Conservation (phyloP, 2,329 filamentous ascomycete species). For the Colletotrichum sp. region DNA sequence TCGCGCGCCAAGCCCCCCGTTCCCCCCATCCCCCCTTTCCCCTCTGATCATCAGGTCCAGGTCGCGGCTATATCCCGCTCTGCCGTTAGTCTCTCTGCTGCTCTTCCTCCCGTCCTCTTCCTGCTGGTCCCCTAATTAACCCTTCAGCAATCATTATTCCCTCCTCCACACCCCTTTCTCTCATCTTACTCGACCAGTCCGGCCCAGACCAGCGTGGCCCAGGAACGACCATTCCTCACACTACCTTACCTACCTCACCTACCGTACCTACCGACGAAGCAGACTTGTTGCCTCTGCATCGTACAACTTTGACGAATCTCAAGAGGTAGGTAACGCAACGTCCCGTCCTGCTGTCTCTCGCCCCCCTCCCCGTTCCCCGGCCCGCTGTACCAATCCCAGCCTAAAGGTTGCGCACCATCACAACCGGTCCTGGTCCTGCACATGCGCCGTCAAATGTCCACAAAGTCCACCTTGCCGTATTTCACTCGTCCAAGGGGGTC, state of each 20-base stretch:
- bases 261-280: not conserved
- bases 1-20: not conserved
- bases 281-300: not conserved
- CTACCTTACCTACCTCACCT: not conserved
- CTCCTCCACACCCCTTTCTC: not conserved
- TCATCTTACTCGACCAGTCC: constrained; percentile 7
- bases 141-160: not conserved
- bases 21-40: not conserved
- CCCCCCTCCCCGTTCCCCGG: not conserved
- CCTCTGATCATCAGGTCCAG: not conserved
- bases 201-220: not conserved
- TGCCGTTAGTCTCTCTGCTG: not conserved
- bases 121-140: not conserved
- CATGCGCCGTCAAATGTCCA: constrained; percentile 4
- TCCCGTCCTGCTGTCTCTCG: not conserved
- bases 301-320: not conserved
- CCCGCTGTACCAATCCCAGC: not conserved
- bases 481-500: not conserved
- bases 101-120: not conserved
- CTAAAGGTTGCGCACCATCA: constrained; percentile 5
- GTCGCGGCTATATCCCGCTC: not conserved
- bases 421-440: not conserved
- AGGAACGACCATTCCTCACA: not conserved
- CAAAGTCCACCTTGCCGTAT: not conserved
- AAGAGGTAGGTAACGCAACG: not conserved